Evolutionary conservation across 192 early-diverging fungal species (phyloP), one percentile per base, ranked within the genome.

Genomic region (Chytriomyces sp.): DNA sequence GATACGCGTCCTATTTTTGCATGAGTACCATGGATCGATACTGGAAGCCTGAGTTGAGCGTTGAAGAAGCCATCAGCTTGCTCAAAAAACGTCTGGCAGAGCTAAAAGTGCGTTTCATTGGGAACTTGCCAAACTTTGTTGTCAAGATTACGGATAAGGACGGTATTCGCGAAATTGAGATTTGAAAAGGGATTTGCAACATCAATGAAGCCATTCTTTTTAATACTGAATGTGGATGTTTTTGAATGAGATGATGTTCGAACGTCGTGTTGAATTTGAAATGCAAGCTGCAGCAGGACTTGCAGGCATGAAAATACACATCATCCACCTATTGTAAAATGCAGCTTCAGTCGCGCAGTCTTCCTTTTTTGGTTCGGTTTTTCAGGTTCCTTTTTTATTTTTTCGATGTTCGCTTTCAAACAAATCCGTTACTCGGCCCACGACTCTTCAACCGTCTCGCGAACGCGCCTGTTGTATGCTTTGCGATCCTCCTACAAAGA

Each of bases 11-110:
- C 18, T 96, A 96, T 85, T 96, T 96, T 84, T 86, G 90, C 78
- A 88, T 91, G 81, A 93, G 95, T 46, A 89, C 95, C 18, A 90
- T 98, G 91, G 97, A 98, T 86, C 89, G 93, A 48, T 94, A 97
- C 85, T 94, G 96, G 86, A 87, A 85, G 50, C 79, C 85, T 45
- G 92, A 93, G 77, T 87, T 98, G 83, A 82, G 90, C 35, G 81
- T 95, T 53, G 95, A 95, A 50, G 91, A 97, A 77, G 96, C 89
- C 18, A 88, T 91, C 72, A 87, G 85, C 20, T 78, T 98, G 76
- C 70, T 97, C 59, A 86, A 86, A 62, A 93, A 92, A 87, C 97
- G 96, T 80, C 77, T 97, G 47, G 86, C 79, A 5, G 95, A 96
- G 67, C 82, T 98, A 62, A 91, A 93, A 72, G 84, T 85, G 49